Evolutionary conservation across 2,329 filamentous ascomycete genomes (phyloP), one percentile per base, ranked within the genome.

Genomic region (Beauveria scarabaeidicola): DNA sequence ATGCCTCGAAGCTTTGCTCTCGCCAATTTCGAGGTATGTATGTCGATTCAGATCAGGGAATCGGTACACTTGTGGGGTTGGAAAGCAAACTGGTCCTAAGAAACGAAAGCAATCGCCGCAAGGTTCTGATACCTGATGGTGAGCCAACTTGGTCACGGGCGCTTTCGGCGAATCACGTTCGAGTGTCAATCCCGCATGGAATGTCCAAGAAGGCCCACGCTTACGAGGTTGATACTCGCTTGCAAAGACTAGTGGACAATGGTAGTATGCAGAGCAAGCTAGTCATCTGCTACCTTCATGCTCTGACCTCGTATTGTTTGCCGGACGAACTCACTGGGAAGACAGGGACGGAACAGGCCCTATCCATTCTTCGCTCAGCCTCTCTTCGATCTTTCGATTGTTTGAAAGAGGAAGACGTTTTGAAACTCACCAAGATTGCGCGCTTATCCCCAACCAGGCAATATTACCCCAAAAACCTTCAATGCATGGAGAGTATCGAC

Each of bases 291-390:
- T 77, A 79, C 25, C 68, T 85, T 0, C 81, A 86, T 64, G 80
- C 78, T 0, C 54, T 82, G 0, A 85, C 82, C 0, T 79, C 81
- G 0, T 72, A 74, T 48, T 79, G 73, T 38, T 67, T 83, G 0
- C 75, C 77, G 0, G 82, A 85, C 62, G 68, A 67, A 0, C 67
- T 84, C 0, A 84, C 78, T 0, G 56, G 64, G 0, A 67, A 69
- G 5, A 85, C 81, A 0, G 83, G 83, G 0, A 81, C 79, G 0
- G 81, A 85, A 63, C 68, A 78, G 44, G 78, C 81, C 0, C 64
- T 85, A 0, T 61, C 65, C 0, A 78, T 81, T 2, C 65, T 85
- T 1, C 59, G 59, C 1, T 79, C 77, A 0, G 78, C 79, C 0
- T 74, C 79, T 0, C 70, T 82, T 0, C 64, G 67, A 8, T 85